A percentile compares a stretch with the other conserved stretches of the same genome.
These are phyloP conservation scores for Cydonia oblonga DNA, from an alignment of 331 rosid genomes.

Conservation along the genomic window DNA sequence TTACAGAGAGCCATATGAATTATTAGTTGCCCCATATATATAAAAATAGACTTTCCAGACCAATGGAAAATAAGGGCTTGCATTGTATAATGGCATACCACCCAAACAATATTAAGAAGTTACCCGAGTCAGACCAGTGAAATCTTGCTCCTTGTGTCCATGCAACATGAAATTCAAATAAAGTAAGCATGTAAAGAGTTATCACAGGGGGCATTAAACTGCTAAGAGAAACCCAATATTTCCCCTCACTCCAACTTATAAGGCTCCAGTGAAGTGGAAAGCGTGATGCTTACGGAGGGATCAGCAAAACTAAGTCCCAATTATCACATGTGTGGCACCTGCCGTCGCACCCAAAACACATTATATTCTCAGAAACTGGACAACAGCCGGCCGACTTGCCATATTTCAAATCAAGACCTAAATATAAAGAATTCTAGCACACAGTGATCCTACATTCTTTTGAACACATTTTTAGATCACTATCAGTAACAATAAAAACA, in stretches of 20 bases:
- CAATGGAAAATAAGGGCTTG: slow-evolving; percentile 16
- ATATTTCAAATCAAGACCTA: no score
- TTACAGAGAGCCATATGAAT: slow-evolving; percentile 2
- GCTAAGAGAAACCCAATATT: no score
- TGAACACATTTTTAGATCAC: neutral
- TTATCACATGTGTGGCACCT: slow-evolving; percentile 30
- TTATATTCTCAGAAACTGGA: slow-evolving; percentile 66
- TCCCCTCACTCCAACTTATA: no score
- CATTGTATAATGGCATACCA: slow-evolving; percentile 11
- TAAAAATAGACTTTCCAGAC: slow-evolving; percentile 6
- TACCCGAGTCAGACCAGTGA: slow-evolving; percentile 21
- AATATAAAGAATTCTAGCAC: no score
- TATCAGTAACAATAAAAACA: no score
- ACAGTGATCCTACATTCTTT: no score
- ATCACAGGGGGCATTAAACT: neutral
- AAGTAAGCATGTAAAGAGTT: slow-evolving; percentile 14
- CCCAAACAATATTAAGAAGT: slow-evolving; percentile 13
- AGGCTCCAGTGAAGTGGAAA: no score
- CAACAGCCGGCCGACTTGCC: slow-evolving; percentile 91
- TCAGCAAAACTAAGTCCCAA: no score
- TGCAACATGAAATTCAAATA: slow-evolving; percentile 25
- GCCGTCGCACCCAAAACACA: slow-evolving; percentile 79
- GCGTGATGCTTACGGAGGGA: no score
- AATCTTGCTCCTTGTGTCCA: slow-evolving; percentile 30
- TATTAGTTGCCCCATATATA: slow-evolving; percentile 11